Base-by-base conservation (phyloP, 2,329 filamentous ascomycete species). In the Cladosporium cucumerinum region DNA sequence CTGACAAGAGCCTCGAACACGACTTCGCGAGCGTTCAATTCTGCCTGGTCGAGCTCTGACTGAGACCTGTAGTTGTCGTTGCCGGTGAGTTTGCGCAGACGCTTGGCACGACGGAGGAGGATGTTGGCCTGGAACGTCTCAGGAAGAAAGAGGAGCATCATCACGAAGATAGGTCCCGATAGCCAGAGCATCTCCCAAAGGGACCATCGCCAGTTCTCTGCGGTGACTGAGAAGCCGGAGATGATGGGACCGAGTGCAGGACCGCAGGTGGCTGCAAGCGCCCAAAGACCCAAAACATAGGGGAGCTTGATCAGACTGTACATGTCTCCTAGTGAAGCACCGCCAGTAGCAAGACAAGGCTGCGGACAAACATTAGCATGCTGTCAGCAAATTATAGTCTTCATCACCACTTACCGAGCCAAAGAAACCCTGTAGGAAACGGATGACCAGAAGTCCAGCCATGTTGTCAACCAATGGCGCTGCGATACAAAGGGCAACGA, bases 391-490 rank as follows among this genome's bases (percentile, higher is more conserved):
- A 8, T 14, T 32, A 5, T n/a, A 6, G 18, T 30, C 34, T 3
- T 28, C 21, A 32, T 25, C 2, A 2, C 30, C 21, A 61, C 59
- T 61, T 48, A 61, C 59, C 32, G 82, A 86, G 7, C 87, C 86
- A 68, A 89, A 87, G 79, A 89, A 87, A 1, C 87, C 87, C 66
- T 86, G 85, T 2, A 89, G 75, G 75, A 89, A 89, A 1, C 87
- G 82, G 6, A 81, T 72, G 1, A 88, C 84, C 71, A 91, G 62
- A 70, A 71, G 65, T 34, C 65, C 65, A 23, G 63, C 63, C 18
- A 65, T 48, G 23, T 60, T 65, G 52, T 84, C 76, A 3, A 86
- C 86, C 0, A 91, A 74, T 0, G 63, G 63, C 12, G 87, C 85
- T 0, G 88, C 88, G 18, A 91, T 82, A 6, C 84, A 86, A 12